Evolutionary conservation across 441 rosid genomes (phyloP).

Genomic region (Raphanus hybrid): DNA sequence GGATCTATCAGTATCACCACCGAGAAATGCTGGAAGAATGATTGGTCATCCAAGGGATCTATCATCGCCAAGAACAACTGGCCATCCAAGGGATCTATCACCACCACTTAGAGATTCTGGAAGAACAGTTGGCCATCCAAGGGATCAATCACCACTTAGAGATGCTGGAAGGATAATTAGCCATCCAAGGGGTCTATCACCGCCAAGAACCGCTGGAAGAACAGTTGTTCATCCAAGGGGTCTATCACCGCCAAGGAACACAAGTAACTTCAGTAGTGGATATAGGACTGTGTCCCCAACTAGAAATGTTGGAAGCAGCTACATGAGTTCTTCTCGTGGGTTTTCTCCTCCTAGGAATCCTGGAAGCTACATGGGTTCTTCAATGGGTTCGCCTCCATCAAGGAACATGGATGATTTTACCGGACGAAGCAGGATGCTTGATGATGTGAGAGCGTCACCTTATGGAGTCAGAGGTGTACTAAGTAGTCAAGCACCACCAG

Average conservation of each 20-base stretch:
- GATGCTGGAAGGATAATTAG: constrained; percentile 1
- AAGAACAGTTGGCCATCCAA: constrained; percentile 28
- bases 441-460: constrained; percentile 60
- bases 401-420: constrained; percentile 48
- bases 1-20: constrained; percentile 57
- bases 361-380: constrained; percentile 37
- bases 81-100: constrained; percentile 52
- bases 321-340: constrained; percentile 33
- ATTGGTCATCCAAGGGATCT: constrained; percentile 4
- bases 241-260: constrained; percentile 24
- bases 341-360: constrained; percentile 40
- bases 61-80: constrained; percentile 35
- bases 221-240: constrained; percentile 18
- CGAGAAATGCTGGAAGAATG: not conserved
- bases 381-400: constrained; percentile 37
- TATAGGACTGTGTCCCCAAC: constrained; percentile 65
- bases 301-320: constrained; percentile 39
- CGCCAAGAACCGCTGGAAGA: constrained; percentile 21
- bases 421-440: constrained; percentile 62
- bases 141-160: constrained; percentile 29
- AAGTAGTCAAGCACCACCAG: constrained; percentile 60
- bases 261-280: constrained; percentile 32
- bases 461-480: constrained; percentile 62
- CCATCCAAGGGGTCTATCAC: constrained; percentile 10
- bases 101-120: constrained; percentile 53